phyloP scores from a whole-genome alignment of 1,284 basidiomycete genomes.

The Ganoderma lingzhi region DNA sequence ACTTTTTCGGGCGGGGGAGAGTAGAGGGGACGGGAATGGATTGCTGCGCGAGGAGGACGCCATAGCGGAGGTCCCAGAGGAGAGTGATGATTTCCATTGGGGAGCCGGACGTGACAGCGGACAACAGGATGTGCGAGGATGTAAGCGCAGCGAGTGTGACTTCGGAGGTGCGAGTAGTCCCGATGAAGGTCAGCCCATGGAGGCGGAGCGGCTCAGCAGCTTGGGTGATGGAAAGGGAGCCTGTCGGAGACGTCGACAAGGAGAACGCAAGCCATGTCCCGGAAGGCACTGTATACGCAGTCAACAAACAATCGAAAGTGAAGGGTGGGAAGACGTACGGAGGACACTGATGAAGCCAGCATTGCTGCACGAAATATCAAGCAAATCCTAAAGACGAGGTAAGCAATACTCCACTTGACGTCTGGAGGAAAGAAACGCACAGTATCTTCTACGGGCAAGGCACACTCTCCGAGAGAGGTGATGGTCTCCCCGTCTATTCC shows the following conservation, averaged over 20 bases:
- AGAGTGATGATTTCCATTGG: conserved; percentile 60
- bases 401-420: background rate
- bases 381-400: conserved; percentile 34
- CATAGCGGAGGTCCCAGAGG: conserved; percentile 79
- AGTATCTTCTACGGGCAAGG: conserved; percentile 29
- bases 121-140: conserved; percentile 71
- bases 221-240: conserved; percentile 35
- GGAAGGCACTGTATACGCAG: conserved; percentile 43
- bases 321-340: conserved; percentile 45
- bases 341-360: conserved; percentile 60
- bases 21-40: conserved; percentile 59
- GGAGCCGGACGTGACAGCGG: conserved; percentile 50
- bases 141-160: conserved; percentile 61
- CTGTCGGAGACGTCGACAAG: conserved; percentile 41
- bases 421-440: conserved; percentile 20
- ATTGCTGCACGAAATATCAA: conserved; percentile 53
- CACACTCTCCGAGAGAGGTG: conserved; percentile 27
- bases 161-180: conserved; percentile 37
- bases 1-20: conserved; percentile 47
- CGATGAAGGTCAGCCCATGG: conserved; percentile 40
- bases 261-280: conserved; percentile 59
- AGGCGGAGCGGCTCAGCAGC: conserved; percentile 51
- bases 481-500: conserved; percentile 26
- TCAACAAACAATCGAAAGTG: background rate
- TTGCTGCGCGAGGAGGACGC: conserved; percentile 67